Base-by-base conservation (phyloP, 345 rosid genomes). In the sweet orange (Citrus sinensis) region DNA sequence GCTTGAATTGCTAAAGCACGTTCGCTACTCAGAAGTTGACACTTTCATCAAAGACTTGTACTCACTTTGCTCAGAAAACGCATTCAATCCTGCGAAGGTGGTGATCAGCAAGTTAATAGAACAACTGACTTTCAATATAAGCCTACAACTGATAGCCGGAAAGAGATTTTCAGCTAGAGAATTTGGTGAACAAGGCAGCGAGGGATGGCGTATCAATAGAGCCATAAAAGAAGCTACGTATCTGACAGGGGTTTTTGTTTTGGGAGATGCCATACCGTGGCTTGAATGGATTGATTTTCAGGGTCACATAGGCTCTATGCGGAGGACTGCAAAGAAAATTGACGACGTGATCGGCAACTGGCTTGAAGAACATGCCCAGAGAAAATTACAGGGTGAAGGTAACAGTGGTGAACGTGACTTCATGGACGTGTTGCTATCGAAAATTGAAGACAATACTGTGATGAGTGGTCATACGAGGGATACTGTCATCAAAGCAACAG, bases 241-340 rank as follows among this genome's bases (percentile, higher is more conserved):
- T 70, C 76, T 92, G 2, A 24, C 72, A 9, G 88, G 89, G 25
- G 40, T 77, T 25, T 87, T 85, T 27, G 84, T 87, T 5, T 4
- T 81, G 76, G 87, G 90, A 4, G 96, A 92, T 58, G 86, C 81
- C 9, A 22, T 92, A 71, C 90, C 93, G 16, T 88, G 90, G 86
- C 80, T 88, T 4, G 92, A 86, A 67, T 85, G 93, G 92, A 40
- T 90, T 56, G 95, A 92, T 83, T 67, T 86, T 42, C 37, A 34
- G 17, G 90, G 90, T 7, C 70, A 86, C 37, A 79, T 87, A 9
- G 16, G 70, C 49, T 70, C 82, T 27, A 93, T 93, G 94, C 90
- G 87, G 80, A 75, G 75, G 65, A 78, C 82, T 0, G 83, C 83
- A 9, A 86, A 84, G 75, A 90, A 86, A 73, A n/a, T 90, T 25